These are phyloP conservation scores for Tilletia setariae DNA, from an alignment of 1,284 basidiomycete species.

Conservation along the genomic window DNA sequence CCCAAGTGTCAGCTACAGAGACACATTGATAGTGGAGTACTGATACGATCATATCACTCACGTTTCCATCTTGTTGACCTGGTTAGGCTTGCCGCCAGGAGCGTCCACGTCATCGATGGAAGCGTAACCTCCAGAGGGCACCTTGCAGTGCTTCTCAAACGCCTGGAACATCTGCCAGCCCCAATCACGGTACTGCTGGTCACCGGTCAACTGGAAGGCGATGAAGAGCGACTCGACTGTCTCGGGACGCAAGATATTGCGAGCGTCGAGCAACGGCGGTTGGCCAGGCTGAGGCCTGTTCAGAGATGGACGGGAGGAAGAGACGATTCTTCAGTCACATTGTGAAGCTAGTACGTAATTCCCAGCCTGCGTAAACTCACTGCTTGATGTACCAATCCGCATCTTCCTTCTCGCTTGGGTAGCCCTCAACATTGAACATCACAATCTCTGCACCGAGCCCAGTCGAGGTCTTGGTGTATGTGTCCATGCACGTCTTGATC, in stretches of 20 bases:
- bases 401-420: slow-evolving; percentile 23
- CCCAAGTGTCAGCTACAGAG: background rate
- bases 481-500: slow-evolving; percentile 78
- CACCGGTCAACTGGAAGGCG: slow-evolving; percentile 77
- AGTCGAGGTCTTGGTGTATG: slow-evolving; percentile 74
- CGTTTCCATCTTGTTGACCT: slow-evolving; percentile 91
- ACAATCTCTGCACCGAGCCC: slow-evolving; percentile 58
- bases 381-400: slow-evolving; percentile 52
- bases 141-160: slow-evolving; percentile 75
- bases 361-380: slow-evolving; percentile 13
- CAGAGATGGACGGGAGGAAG: background rate
- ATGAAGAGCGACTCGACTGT: slow-evolving; percentile 91
- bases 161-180: slow-evolving; percentile 89
- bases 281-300: slow-evolving; percentile 28
- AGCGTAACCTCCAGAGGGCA: slow-evolving; percentile 54
- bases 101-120: slow-evolving; percentile 70
- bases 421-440: slow-evolving; percentile 31
- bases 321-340: background rate
- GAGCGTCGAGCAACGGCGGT: slow-evolving; percentile 69
- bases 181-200: slow-evolving; percentile 73
- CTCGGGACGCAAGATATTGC: slow-evolving; percentile 85
- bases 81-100: slow-evolving; percentile 59
- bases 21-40: background rate
- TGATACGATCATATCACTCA: slow-evolving; percentile 55
- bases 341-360: background rate